Base-by-base conservation (phyloP, 2,329 filamentous ascomycete species). In the Xylaria multiplex region DNA sequence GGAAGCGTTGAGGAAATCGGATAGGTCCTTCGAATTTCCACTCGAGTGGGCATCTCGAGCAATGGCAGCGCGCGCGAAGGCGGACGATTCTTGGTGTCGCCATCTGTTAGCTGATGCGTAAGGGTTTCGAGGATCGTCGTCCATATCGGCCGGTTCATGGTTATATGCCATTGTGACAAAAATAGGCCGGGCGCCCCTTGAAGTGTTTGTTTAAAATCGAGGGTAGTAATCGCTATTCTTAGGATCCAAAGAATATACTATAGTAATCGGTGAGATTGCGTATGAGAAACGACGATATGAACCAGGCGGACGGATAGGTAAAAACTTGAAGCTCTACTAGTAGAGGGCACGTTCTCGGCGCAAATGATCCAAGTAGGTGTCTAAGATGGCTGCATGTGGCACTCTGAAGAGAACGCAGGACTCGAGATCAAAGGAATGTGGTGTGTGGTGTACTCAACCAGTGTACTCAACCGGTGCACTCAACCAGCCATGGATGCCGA, bases 21-120 rank as follows among this genome's bases (percentile, higher is more conserved):
- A 81, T 35, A 90, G 81, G 61, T 86, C 84, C 71, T 77, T 80
- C 32, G 85, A 85, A 63, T 79, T 79, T 63, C 79, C 77, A 69
- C 75, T 76, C 42, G 77, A 76, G 57, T 82, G 79, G 55, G 80
- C 78, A 42, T 82, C 79, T 65, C 82, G 81, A 62, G 80, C 79
- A 52, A 70, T 62, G 19, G 76, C 81, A 40, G 85, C 86, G 73
- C 82, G 81, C 56, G 82, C 81, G 73, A 82, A 90, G 40, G 85
- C 80, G 13, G 80, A 80, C 1, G 88, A 90, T 74, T 90, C 88
- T 74, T 89, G 85, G 74, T 90, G 88, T 62, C 88, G 84, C 88
- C 88, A 90, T 71, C 81, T 81, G 73, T 80, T 88, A 46, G 82
- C 72, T 8, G 87, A 90, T 43, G 84, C 83, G 73, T 89, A 79